A percentile compares a stretch with the other conserved stretches of the same genome.
Evolutionary conservation across 2,329 filamentous ascomycete genomes (phyloP).

Genomic region (Acrocalymma vagum): DNA sequence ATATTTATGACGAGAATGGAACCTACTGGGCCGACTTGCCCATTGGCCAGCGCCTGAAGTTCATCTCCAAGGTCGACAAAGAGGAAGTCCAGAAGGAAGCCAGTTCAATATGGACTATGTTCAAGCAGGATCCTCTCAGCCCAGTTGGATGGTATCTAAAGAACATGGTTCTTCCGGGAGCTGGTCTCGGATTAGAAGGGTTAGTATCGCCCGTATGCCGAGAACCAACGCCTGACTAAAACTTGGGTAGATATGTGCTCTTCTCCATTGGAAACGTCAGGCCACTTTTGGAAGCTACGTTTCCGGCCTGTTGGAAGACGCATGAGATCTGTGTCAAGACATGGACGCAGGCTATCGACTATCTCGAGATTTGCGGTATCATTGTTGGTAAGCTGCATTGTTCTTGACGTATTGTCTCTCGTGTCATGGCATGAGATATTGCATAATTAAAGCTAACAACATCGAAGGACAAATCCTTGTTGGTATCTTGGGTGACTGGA

Average conservation of each 20-base stretch:
- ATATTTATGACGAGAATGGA: conserved; percentile 83
- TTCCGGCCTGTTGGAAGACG: conserved; percentile 78
- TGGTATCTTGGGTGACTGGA: conserved; percentile 80
- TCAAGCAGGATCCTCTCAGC: conserved; percentile 85
- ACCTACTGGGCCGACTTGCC: conserved; percentile 94
- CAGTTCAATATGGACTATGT: conserved; percentile 74
- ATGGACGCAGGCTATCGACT: conserved; percentile 86
- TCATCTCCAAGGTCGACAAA: conserved; percentile 78
- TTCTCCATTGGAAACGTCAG: conserved; percentile 96
- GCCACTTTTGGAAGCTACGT: conserved; percentile 79
- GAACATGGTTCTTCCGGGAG: conserved; percentile 91
- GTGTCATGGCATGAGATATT: too few species aligned
- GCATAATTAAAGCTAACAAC: conserved; percentile 14
- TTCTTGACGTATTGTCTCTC: too few species aligned
- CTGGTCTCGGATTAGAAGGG: conserved; percentile 88
- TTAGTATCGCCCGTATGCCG: conserved; percentile 7
- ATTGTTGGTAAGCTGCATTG: conserved; percentile 83
- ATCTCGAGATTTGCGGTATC: conserved; percentile 93
- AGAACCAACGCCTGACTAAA: conserved; percentile 7
- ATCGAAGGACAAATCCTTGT: conserved; percentile 74
- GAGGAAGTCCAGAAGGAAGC: conserved; percentile 76
- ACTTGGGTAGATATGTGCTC: conserved; percentile 75
- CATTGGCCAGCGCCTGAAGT: conserved; percentile 72
- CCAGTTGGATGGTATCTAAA: conserved; percentile 87
- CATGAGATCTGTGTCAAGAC: conserved; percentile 74